These are phyloP conservation scores for Hericium erinaceus DNA, from an alignment of 768 basidiomycete genomes.

Conservation along the genomic window DNA sequence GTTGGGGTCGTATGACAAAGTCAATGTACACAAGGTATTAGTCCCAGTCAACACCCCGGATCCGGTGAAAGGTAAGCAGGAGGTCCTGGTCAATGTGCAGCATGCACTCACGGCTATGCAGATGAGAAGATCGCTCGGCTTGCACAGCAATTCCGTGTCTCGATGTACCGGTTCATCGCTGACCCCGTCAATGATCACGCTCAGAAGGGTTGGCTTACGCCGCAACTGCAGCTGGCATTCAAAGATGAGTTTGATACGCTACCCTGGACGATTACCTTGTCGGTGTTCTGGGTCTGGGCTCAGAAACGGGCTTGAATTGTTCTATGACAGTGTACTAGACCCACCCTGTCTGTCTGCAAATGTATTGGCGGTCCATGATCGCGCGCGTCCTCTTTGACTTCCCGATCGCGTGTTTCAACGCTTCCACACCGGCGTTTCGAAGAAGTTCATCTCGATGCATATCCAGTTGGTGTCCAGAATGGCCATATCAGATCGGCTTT, in stretches of 20 bases:
- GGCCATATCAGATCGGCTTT: no score
- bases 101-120: no score
- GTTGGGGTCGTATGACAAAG: background rate
- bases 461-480: constrained; percentile 14
- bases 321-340: no score
- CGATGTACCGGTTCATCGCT: background rate
- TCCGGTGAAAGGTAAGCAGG: no score
- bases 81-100: no score
- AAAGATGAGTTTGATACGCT: background rate
- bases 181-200: background rate
- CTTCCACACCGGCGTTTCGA: constrained; percentile 45
- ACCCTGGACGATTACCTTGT: background rate
- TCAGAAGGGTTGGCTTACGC: background rate
- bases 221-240: background rate
- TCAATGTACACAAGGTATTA: constrained; percentile 3
- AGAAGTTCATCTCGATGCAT: constrained; percentile 53
- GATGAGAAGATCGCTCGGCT: no score
- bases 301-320: background rate
- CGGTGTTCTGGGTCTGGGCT: constrained; percentile 1
- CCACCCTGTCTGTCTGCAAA: no score
- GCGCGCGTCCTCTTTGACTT: constrained; percentile 62
- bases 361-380: constrained; percentile 31
- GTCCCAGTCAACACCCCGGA: background rate
- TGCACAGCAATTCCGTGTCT: background rate
- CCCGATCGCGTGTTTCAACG: constrained; percentile 58